Base-by-base conservation (phyloP, 2,329 filamentous ascomycete species). In the Talaromyces sp. region DNA sequence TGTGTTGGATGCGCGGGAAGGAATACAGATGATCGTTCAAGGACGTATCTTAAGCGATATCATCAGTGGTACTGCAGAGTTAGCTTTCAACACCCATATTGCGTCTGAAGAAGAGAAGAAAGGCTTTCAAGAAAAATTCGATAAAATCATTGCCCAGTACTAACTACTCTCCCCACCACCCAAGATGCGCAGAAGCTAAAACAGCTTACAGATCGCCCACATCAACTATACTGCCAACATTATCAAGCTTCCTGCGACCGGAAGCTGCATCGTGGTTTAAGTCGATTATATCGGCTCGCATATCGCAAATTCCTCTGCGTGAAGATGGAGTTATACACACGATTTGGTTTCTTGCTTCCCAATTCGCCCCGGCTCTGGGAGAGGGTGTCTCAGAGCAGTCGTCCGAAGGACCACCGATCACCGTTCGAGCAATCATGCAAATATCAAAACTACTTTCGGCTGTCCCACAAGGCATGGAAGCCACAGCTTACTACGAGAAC, bases 351-450 rank as follows among this genome's bases (percentile, higher is more conserved):
- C 66, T 78, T 43, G 73, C 74, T 5, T 76, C 75, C 14, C 76
- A 78, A 62, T 73, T 78, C 55, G 71, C 75, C 0, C 76, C 76
- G 9, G 68, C 72, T 1, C 65, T 78, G 10, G 76, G 75, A 4
- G 66, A 73, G 13, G 71, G 71, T 61, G 65, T 70, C 7, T 70
- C 73, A 53, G 62, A 57, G 5, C 64, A 70, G 43, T 60, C 64
- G 14, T 70, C 71, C 0, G 68, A 65, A 56, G 76, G 75, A 0
- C 75, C 77, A 11, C 71, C 71, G 56, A 72, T 79, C 19, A 78
- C 77, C 3, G 71, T 78, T 6, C 74, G 78, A 58, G 73, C 74
- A 2, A 77, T 79, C 10, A 78, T 77, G 74, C 77, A 78, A 53
- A 74, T 72, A 2, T 78, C 77, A 4, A 71, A 70, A 29, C 63